Evolutionary conservation across 306 rosid genomes (phyloP), one percentile per base, ranked within the genome.

Genomic region (Alnus glutinosa): DNA sequence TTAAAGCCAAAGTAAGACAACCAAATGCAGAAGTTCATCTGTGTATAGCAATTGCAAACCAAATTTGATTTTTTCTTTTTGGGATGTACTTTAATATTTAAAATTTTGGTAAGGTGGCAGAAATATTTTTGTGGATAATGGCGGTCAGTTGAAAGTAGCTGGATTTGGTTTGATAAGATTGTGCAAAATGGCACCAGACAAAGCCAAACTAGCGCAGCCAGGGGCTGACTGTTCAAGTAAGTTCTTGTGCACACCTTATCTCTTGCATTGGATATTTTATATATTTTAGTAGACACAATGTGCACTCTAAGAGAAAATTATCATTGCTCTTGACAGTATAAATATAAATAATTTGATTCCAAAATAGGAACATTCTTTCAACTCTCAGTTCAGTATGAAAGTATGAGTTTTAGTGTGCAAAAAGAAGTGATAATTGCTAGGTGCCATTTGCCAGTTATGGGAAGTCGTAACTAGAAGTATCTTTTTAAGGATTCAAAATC

Each of bases 91-190:
- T 92, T 95, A 91, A 93, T 91, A 86, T 90, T 79, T 80, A 85
- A 90, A 90, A 86, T 88, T 86, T 91, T 78, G 90, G 92, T 91
- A 96, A 96, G 98, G 97, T 96, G 99, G 97, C 97, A 96, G 99
- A 93, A 96, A 96, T 89, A 89, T 96, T 90, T 96, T 96, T 96
- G 96, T 93, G 89, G 97, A 96, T 87, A 92, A 75, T 90, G 99
- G 99, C 84, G 97, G 97, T 71, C 97, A 91, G 69, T 74, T 90
- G 89, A 96, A 96, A 88, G 85, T 96, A 70, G 88, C 96, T 77
- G 99, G 99, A 81, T 96, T 96, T 78, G 99, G 99, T 71, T 82
- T 85, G 83, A 83, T 86, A 76, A 85, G 88, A 62, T 80, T 93
- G 82, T 91, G 92, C 3, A 86, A 82, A 61, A 78, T 92, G 58